Conservation (phyloP, 1,284 basidiomycete genomes). For the Phellopilus nigrolimitatus region DNA sequence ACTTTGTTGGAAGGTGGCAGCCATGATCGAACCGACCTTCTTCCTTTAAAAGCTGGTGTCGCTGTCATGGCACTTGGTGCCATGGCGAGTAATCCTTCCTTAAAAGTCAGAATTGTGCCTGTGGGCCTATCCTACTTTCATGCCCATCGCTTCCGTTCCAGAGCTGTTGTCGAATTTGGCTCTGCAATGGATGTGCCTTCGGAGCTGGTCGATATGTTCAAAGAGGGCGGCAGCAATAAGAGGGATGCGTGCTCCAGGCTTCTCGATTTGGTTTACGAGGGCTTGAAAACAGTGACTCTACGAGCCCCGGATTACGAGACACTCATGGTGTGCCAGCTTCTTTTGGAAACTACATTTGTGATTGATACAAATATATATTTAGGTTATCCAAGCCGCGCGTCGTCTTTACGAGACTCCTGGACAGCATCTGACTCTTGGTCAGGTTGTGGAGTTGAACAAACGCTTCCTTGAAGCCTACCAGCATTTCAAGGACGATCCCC, state of each 20-base stretch:
- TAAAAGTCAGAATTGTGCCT: slow-evolving; percentile 90
- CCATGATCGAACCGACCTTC: slow-evolving; percentile 91
- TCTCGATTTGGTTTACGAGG: slow-evolving; percentile 91
- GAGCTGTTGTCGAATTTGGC: slow-evolving; percentile 97
- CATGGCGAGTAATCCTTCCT: slow-evolving; percentile 85
- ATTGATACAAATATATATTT: slow-evolving; percentile 14
- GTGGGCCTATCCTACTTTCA: slow-evolving; percentile 96
- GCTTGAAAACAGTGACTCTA: slow-evolving; percentile 95
- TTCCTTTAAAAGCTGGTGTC: slow-evolving; percentile 94
- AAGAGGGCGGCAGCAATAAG: slow-evolving; percentile 85
- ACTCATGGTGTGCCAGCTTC: slow-evolving; percentile 68
- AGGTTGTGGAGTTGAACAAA: slow-evolving; percentile 96
- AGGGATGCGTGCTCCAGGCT: slow-evolving; percentile 88
- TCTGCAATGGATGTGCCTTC: slow-evolving; percentile 83
- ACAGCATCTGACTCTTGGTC: slow-evolving; percentile 90
- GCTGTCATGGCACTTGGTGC: slow-evolving; percentile 98
- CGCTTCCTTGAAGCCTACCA: slow-evolving; percentile 92
- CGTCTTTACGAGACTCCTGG: slow-evolving; percentile 94
- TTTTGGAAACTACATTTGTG: slow-evolving; percentile 2
- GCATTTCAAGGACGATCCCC: slow-evolving; percentile 92
- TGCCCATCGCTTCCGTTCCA: slow-evolving; percentile 89
- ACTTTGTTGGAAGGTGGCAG: slow-evolving; percentile 77
- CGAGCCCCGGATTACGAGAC: slow-evolving; percentile 98
- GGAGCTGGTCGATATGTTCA: slow-evolving; percentile 87
- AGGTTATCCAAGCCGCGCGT: slow-evolving; percentile 94